Base-by-base conservation (phyloP, 2,329 filamentous ascomycete genomes). In the Proliferodiscus dingleyae region DNA sequence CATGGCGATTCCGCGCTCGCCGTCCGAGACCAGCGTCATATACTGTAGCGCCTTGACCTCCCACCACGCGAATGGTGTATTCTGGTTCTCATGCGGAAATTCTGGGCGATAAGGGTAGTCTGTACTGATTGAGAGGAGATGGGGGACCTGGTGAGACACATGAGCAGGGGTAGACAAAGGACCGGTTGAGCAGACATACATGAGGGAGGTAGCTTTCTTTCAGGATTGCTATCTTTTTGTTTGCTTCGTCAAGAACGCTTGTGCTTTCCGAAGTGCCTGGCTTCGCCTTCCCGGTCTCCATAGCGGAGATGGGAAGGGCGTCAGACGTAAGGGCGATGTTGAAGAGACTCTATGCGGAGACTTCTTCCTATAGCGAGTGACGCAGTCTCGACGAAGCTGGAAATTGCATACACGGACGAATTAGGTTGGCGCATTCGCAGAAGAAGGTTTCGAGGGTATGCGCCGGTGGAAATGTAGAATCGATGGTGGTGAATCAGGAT, bases 11-110 rank as follows among this genome's bases (percentile, higher is more conserved):
- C 56, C 61, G 32, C 60, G 55, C 24, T 58, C 55, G 18, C 45
- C 53, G 22, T 54, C 45, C 13, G 52, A 53, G 4, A 62, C 45
- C 34, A 63, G 46, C 1, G 61, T 64, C 54, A 63, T 58, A 37
- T 64, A 62, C 36, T 64, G 60, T 18, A 62, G 43, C 28, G 55
- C 42, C 40, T 51, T 54, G 22, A 61, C 56, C 40, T 65, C 62
- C 34, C 53, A 51, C 16, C 49, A 43, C 7, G 59, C 57, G 43
- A 63, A 63, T 15, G 58, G 59, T 3, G 54, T 59, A 22, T 53
- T 52, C 22, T 49, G 41, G 38, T 61, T 56, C 40, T 62, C 60
- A 51, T 60, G 51, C n/a, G 52, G 45, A 24, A 51, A 53, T 23
- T 47, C 43, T n/a, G 50, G 50, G 18, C 37, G 47, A 39, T 52